These are phyloP conservation scores for Rhinocladiella similis DNA, from an alignment of 2,329 filamentous ascomycete genomes.

Conservation along the genomic window DNA sequence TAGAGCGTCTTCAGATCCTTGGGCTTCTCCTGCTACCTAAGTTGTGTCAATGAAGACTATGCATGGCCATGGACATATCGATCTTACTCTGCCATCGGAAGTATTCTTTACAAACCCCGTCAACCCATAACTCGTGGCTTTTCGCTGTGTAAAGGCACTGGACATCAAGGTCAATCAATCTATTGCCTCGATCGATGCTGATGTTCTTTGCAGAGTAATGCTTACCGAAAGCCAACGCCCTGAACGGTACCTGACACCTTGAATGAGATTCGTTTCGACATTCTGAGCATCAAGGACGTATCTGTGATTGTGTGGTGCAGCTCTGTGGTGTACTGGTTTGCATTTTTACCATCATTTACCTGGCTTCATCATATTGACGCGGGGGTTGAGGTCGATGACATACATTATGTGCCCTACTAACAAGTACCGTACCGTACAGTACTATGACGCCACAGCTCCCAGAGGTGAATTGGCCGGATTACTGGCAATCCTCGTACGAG, in stretches of 20 bases:
- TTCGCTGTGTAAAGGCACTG: conserved; percentile 45
- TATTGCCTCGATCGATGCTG: conserved; percentile 9
- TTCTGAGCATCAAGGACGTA: conserved; percentile 1
- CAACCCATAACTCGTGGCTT: conserved; percentile 44
- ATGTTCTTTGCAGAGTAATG: neutral
- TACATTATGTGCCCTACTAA: too few species aligned
- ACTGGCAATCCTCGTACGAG: too few species aligned
- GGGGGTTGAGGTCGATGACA: neutral
- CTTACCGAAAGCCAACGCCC: conserved; percentile 31
- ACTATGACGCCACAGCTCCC: conserved; percentile 3
- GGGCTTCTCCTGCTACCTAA: conserved; percentile 86
- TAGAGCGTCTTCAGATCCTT: conserved; percentile 68
- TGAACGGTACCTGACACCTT: conserved; percentile 29
- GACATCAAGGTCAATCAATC: neutral
- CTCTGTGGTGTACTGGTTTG: neutral
- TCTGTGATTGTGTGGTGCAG: neutral
- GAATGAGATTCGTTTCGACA: conserved; percentile 28
- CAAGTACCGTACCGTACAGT: neutral
- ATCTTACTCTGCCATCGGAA: conserved; percentile 45
- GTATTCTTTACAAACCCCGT: conserved; percentile 53
- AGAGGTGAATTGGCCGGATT: neutral
- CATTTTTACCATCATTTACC: too few species aligned
- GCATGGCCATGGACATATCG: too few species aligned
- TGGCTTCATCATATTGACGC: neutral
- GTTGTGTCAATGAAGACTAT: conserved; percentile 7